Base-by-base conservation (phyloP, 768 basidiomycete genomes). In the Phlegmacium glaucopus region DNA sequence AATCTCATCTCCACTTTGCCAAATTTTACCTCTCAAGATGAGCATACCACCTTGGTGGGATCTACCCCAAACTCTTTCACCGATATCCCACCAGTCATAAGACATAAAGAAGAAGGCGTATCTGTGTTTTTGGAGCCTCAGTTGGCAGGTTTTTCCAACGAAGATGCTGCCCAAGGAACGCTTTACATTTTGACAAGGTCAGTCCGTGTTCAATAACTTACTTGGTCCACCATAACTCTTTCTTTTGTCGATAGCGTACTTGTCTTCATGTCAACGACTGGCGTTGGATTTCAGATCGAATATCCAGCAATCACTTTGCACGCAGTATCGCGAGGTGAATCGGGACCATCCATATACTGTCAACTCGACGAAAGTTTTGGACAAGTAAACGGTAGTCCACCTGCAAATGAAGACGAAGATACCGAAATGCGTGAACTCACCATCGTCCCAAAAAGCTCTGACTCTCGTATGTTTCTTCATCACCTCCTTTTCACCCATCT, bases 251-350 rank as follows among this genome's bases (percentile, higher is more conserved):
- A n/a, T 37, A 58, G 93, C 53, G 82, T 78, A 12, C 77, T 96
- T 32, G 80, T 80, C 3, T 95, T 90, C 76, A 78, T 89, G 67
- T 82, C 87, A 3, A 58, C 78, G 9, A 72, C 81, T 1, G 83
- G 83, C 71, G 72, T 37, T 30, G 93, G 91, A 12, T 86, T 97
- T 66, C 82, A 88, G 54, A 79, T 98, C 60, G 75, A 84, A 48
- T 98, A 95, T 64, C 92, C 90, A 9, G 74, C 85, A 5, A 89
- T 99, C 60, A 95, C 92, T 1, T 78, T 99, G 2, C 96, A 99
- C 58, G 96, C 96, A 18, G 78, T 94, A 45, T 90, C 93, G 1
- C 84, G 92, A 38, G 75, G 78, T 3, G 79, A 81, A 36, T 51
- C 67, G 8, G 75, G 73, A 0, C 83, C 89, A 4, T 86, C 82